phyloP scores from a whole-genome alignment of 2,329 filamentous ascomycete species.

The Trichoderma asperellum region DNA sequence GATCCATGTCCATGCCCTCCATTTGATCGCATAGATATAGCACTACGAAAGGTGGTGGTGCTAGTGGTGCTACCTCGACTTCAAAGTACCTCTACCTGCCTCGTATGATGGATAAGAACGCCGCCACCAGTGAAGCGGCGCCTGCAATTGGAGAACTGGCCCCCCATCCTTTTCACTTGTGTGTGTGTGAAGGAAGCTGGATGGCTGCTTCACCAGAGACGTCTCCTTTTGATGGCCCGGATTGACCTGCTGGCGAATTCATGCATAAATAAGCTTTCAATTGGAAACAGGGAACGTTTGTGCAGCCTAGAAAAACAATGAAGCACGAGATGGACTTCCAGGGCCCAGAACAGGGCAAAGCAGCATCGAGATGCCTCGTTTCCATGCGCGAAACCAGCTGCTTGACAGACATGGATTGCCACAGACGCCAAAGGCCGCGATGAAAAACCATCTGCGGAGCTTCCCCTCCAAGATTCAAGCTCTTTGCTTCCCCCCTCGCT shows the following conservation, averaged over 20 bases:
- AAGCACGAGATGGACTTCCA: not conserved
- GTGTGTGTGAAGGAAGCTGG: not conserved
- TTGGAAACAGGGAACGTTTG: not conserved
- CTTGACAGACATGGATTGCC: constrained; percentile 10
- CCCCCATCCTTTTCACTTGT: not conserved
- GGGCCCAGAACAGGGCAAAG: not conserved
- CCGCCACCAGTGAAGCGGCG: not conserved
- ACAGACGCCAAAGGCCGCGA: not conserved
- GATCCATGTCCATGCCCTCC: not conserved
- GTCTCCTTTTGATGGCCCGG: not conserved
- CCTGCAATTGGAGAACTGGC: not conserved
- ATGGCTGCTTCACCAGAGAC: not conserved
- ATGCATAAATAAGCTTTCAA: constrained; percentile 15
- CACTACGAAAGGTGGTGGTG: not conserved
- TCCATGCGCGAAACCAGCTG: constrained; percentile 17
- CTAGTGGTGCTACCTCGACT: not conserved
- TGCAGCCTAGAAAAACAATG: not conserved
- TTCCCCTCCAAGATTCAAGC: not conserved
- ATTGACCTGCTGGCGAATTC: not conserved
- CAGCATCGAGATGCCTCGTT: constrained; percentile 23
- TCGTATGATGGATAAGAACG: not conserved
- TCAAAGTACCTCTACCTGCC: not conserved
- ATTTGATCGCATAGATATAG: not conserved
- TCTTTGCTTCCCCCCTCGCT: not conserved
- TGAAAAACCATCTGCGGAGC: not conserved